These are phyloP conservation scores for Phaeosphaeriaceae sp. DNA, from an alignment of 2,329 filamentous ascomycete species.

Conservation along the genomic window DNA sequence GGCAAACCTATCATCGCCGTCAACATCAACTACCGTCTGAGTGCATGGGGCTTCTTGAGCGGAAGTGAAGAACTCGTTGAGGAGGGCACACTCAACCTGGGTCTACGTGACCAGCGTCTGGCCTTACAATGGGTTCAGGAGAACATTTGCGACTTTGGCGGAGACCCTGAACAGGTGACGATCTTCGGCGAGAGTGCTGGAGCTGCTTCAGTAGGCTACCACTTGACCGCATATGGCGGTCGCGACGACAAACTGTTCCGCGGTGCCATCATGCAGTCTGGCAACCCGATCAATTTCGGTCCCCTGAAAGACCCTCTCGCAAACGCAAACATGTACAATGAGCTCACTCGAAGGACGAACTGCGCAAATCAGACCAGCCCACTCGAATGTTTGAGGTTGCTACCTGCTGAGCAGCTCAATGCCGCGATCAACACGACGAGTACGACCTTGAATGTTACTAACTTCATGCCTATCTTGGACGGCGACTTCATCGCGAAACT, in stretches of 20 bases:
- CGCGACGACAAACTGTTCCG: slow-evolving; percentile 58
- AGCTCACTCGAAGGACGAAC: slow-evolving; percentile 25
- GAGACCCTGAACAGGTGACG: slow-evolving; percentile 51
- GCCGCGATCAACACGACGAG: slow-evolving; percentile 56
- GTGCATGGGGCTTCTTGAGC: slow-evolving; percentile 69
- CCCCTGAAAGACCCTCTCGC: slow-evolving; percentile 23
- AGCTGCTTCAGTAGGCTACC: slow-evolving; percentile 53
- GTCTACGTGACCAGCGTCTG: slow-evolving; percentile 55
- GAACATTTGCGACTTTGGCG: slow-evolving; percentile 54
- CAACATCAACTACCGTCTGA: slow-evolving; percentile 61
- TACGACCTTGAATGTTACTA: slow-evolving; percentile 28
- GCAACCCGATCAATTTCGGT: slow-evolving; percentile 46
- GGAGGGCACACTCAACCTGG: slow-evolving; percentile 57
- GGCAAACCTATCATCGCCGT: slow-evolving; percentile 57
- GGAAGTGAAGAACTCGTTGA: slow-evolving; percentile 38
- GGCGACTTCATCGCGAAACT: slow-evolving; percentile 63
- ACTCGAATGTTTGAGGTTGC: slow-evolving; percentile 60
- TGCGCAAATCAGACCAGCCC: slow-evolving; percentile 34
- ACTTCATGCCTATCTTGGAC: slow-evolving; percentile 58
- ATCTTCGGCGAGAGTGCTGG: slow-evolving; percentile 57
- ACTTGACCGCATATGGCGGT: slow-evolving; percentile 56
- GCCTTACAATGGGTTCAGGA: slow-evolving; percentile 55
- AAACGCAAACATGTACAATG: slow-evolving; percentile 26
- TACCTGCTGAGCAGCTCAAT: slow-evolving; percentile 67
- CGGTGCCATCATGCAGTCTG: slow-evolving; percentile 55